Conservation (phyloP, 2,329 filamentous ascomycete genomes). For the Alternaria sp. region DNA sequence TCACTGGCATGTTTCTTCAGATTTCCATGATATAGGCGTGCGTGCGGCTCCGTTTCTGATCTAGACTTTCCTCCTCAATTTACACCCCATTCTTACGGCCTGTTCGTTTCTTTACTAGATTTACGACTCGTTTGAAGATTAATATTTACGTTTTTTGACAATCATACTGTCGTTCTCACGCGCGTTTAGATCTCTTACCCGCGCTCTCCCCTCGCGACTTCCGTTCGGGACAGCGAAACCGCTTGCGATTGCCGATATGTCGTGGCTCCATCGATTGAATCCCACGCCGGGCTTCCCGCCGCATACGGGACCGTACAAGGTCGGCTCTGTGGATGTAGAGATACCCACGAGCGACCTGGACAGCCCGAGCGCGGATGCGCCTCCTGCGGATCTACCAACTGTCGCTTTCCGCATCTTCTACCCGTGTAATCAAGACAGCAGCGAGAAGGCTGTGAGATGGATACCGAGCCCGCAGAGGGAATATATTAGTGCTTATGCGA, state of each 20-base stretch:
- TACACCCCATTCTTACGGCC: background rate
- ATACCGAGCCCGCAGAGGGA: slow-evolving; percentile 77
- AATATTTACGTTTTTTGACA: background rate
- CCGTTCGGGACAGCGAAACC: slow-evolving; percentile 13
- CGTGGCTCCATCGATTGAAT: slow-evolving; percentile 59
- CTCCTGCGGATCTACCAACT: slow-evolving; percentile 65
- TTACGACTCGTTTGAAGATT: background rate
- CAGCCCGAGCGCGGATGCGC: slow-evolving; percentile 59
- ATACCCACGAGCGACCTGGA: slow-evolving; percentile 66
- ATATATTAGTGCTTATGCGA: slow-evolving; percentile 75
- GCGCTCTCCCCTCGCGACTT: slow-evolving; percentile 19
- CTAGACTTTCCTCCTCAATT: background rate
- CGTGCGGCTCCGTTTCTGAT: background rate
- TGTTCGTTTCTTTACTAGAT: background rate
- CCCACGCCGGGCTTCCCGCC: slow-evolving; percentile 75
- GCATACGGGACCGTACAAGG: slow-evolving; percentile 78
- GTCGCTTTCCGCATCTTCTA: slow-evolving; percentile 85
- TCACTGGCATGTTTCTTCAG: slow-evolving; percentile 21
- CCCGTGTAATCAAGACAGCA: slow-evolving; percentile 54
- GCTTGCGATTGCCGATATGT: slow-evolving; percentile 39
- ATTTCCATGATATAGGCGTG: slow-evolving; percentile 7
- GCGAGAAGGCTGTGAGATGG: slow-evolving; percentile 72
- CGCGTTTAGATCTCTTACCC: slow-evolving; percentile 25
- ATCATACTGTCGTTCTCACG: slow-evolving; percentile 41
- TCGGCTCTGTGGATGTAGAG: slow-evolving; percentile 82